These are phyloP conservation scores for Tothia fuscella DNA, from an alignment of 2,329 filamentous ascomycete genomes.

Conservation along the genomic window DNA sequence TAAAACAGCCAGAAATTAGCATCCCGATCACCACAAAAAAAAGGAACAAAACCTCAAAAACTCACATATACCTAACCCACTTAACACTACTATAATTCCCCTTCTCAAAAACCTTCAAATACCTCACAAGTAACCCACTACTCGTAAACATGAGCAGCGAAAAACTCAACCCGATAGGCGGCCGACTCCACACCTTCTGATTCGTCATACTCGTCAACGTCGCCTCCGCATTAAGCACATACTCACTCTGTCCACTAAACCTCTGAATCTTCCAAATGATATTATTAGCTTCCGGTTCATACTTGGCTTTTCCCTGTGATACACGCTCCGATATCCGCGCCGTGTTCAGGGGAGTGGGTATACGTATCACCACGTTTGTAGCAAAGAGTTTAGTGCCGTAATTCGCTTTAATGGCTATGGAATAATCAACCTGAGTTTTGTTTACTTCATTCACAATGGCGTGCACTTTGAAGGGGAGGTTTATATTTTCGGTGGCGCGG, in stretches of 20 bases:
- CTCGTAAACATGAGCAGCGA: conserved; percentile 97
- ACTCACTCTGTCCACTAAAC: conserved; percentile 98
- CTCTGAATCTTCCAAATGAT: conserved; percentile 98
- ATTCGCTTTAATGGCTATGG: conserved; percentile 93
- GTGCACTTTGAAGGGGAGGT: conserved; percentile 96
- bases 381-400: conserved; percentile 94
- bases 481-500: conserved; percentile 95
- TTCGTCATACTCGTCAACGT: conserved; percentile 94
- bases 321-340: conserved; percentile 87
- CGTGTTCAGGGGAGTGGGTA: conserved; percentile 93
- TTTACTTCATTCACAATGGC: conserved; percentile 97
- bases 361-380: conserved; percentile 87
- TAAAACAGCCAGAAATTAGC: too few relatives aligned
- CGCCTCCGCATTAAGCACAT: conserved; percentile 86
- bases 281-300: conserved; percentile 94
- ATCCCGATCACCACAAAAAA: not conserved
- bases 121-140: conserved; percentile 80
- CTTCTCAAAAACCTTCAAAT: conserved; percentile 98
- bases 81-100: conserved; percentile 98
- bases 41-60: not conserved
- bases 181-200: conserved; percentile 91
- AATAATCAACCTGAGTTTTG: conserved; percentile 96
- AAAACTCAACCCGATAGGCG: conserved; percentile 84
- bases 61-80: conserved; percentile 92
- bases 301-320: conserved; percentile 93